Evolutionary conservation across 352 stramenopile genomes (phyloP), one percentile per base, ranked within the genome.

Genomic region (Phytopythium ostracodes): DNA sequence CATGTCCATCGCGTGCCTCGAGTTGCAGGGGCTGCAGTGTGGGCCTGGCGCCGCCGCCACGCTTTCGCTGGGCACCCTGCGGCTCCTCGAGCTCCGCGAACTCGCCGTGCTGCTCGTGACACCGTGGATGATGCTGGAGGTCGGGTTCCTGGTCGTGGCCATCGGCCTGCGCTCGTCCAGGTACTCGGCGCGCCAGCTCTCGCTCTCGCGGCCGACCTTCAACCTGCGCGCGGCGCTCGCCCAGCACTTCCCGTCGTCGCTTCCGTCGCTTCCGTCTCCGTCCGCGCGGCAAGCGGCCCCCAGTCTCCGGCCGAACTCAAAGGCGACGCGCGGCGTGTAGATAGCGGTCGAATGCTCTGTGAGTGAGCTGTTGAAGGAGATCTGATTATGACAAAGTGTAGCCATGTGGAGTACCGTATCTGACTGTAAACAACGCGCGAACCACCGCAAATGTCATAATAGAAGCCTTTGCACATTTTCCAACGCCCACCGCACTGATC

Each of bases 191-290:
- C 72, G 73, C 4, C 64, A 70, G 17, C 72, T 91, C 12, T 91
- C 81, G 44, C 67, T 89, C 57, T 89, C 81, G 7, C 71, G 77
- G 2, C 74, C 81, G 31, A 72, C 60, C 1, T 80, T 86, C 53
- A 88, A 91, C 59, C 63, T 90, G 6, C 81, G 81, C 33, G 81
- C 76, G 4, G 78, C 71, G 18, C 67, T 90, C 4, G 70, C 75
- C 25, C 49, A 66, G 50, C 76, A 85, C 46, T 89, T 81, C 40
- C 76, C 74, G 0, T 27, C 20, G 1, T 25, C 43, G n/a, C 43
- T 27, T 3, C 8, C 20, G 1, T 25, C 43, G n/a, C 43, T 27
- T 3, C 8, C 43, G 22, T 8, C 22, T 9, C n/a, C 43, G 43
- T 29, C 43, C 20, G 17, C 2, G 14, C 20, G 42, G 7, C 20